phyloP scores from a whole-genome alignment of 805 yeast species.

The Saturnispora sekii region DNA sequence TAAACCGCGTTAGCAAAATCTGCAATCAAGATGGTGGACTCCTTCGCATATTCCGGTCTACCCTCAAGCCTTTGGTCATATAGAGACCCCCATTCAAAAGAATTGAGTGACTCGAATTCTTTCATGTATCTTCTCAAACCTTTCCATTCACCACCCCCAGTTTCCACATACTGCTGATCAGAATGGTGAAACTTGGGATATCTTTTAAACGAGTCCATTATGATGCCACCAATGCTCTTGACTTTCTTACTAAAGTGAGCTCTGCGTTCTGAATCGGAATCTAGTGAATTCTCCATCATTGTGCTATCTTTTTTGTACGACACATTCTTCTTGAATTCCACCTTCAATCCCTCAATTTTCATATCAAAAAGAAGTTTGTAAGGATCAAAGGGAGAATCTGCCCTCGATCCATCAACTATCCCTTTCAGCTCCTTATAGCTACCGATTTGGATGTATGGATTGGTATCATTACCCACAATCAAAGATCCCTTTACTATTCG shows the following conservation, averaged over 20 bases:
- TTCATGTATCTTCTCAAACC: constrained; percentile 66
- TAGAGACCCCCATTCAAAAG: constrained; percentile 7
- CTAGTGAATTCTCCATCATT: neutral
- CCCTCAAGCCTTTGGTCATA: constrained; percentile 24
- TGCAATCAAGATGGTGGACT: constrained; percentile 58
- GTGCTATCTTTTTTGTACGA: constrained; percentile 33
- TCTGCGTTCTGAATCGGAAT: neutral
- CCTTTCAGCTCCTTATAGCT: constrained; percentile 51
- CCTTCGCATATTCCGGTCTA: constrained; percentile 73
- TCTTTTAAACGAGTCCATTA: neutral
- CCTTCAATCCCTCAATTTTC: constrained; percentile 41
- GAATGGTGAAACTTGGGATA: neutral
- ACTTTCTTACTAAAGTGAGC: neutral
- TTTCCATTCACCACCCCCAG: constrained; percentile 42
- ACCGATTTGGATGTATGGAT: constrained; percentile 61
- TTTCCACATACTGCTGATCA: neutral
- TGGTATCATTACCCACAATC: constrained; percentile 69
- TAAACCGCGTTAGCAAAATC: constrained; percentile 45
- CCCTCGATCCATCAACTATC: constrained; percentile 41
- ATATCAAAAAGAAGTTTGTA: constrained; percentile 40
- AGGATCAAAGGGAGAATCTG: constrained; percentile 42
- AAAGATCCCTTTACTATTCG: constrained; percentile 57
- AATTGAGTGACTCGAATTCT: constrained; percentile 7
- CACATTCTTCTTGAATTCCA: constrained; percentile 62
- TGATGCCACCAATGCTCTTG: neutral